Conservation (phyloP, 2,329 filamentous ascomycete genomes). For the Fusarium algeriense region DNA sequence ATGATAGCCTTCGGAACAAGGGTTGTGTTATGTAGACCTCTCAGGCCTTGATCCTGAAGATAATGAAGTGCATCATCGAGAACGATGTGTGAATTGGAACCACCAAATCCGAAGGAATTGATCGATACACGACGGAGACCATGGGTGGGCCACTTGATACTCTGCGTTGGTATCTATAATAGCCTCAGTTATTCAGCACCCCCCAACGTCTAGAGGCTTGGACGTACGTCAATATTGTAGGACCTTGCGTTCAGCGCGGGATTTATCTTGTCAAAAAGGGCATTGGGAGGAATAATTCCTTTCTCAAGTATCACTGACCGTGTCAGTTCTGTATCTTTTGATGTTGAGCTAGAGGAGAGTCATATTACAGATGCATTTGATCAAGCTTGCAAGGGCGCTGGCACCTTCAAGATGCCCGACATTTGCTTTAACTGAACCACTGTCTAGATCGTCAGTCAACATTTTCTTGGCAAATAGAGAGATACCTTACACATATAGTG, state of each 20-base stretch:
- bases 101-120: slow-evolving; percentile 62
- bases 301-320: slow-evolving; percentile 1
- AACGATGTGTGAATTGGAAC: slow-evolving; percentile 58
- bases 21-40: background rate
- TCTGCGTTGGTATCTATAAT: background rate
- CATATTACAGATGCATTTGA: slow-evolving; percentile 13
- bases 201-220: background rate
- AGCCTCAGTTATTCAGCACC: background rate
- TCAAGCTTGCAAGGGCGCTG: slow-evolving; percentile 10
- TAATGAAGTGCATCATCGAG: slow-evolving; percentile 45
- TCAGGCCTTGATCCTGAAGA: background rate
- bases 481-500: slow-evolving; percentile 7
- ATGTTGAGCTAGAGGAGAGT: rapidly evolving
- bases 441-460: rapidly evolving
- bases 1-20: rapidly evolving
- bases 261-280: background rate
- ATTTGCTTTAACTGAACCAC: slow-evolving; percentile 17
- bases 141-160: background rate
- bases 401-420: slow-evolving; percentile 7
- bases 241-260: background rate
- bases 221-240: background rate
- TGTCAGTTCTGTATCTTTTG: background rate
- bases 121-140: slow-evolving; percentile 44
- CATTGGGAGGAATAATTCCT: slow-evolving; percentile 8
- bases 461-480: rapidly evolving